These are phyloP conservation scores for Proliferodiscus dingleyae DNA, from an alignment of 2,329 filamentous ascomycete species.

Conservation along the genomic window DNA sequence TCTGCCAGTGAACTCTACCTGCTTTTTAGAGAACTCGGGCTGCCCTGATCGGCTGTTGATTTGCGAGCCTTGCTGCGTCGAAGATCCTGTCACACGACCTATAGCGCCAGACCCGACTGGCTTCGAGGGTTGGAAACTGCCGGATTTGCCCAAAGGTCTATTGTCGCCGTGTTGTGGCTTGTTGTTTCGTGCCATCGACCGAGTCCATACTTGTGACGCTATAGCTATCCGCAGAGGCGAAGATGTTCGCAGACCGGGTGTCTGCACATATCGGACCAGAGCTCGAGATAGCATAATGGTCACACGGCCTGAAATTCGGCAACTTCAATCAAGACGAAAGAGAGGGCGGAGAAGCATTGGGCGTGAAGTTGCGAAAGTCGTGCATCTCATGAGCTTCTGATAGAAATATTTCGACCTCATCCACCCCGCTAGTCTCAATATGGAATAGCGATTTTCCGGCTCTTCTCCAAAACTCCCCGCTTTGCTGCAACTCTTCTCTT, in stretches of 20 bases:
- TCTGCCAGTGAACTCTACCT: slow-evolving; percentile 16
- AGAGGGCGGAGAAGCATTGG: background rate
- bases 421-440: slow-evolving; percentile 1
- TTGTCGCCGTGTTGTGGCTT: slow-evolving; percentile 25
- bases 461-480: too few relatives aligned
- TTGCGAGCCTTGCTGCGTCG: slow-evolving; percentile 13
- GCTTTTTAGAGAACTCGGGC: slow-evolving; percentile 18
- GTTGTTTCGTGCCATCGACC: slow-evolving; percentile 41
- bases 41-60: slow-evolving; percentile 17
- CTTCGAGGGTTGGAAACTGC: slow-evolving; percentile 11
- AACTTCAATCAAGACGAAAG: slow-evolving; percentile 29
- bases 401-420: slow-evolving; percentile 16
- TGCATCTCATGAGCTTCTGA: background rate
- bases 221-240: slow-evolving; percentile 32
- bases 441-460: background rate
- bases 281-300: slow-evolving; percentile 31
- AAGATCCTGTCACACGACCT: slow-evolving; percentile 8
- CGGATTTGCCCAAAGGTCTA: slow-evolving; percentile 21
- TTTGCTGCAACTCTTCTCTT: slow-evolving; percentile 31
- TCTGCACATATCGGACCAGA: slow-evolving; percentile 23
- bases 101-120: slow-evolving; percentile 8
- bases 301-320: slow-evolving; percentile 11
- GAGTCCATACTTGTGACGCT: slow-evolving; percentile 36
- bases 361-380: background rate
- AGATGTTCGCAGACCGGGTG: slow-evolving; percentile 22